Percentiles rank a stretch among this genome's conserved stretches.
These are phyloP conservation scores for Lactarius sp. DNA, from an alignment of 768 basidiomycete genomes.

Conservation along the genomic window DNA sequence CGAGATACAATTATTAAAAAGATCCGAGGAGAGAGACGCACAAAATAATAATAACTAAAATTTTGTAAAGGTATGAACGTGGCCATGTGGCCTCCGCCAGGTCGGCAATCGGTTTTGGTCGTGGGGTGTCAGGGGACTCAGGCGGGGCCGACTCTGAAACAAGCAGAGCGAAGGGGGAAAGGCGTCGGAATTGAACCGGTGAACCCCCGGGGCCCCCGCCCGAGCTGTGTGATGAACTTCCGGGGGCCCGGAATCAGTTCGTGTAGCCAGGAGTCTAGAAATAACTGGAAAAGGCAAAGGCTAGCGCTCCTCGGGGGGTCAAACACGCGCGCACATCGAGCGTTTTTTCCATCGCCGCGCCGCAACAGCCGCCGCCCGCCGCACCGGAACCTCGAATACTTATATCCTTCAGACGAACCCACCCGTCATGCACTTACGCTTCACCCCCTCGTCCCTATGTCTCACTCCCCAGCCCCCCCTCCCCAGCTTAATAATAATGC, in stretches of 20 bases:
- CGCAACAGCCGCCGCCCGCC: conserved; percentile 26
- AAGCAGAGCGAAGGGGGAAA: background rate
- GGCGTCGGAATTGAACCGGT: conserved; percentile 8
- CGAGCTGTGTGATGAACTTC: conserved; percentile 8
- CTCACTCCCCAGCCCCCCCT: conserved; percentile 24
- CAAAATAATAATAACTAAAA: background rate
- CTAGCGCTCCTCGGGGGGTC: conserved; percentile 25
- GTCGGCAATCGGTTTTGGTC: conserved; percentile 12
- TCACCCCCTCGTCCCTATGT: conserved; percentile 24
- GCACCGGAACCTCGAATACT: conserved; percentile 25
- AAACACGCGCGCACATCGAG: conserved; percentile 24
- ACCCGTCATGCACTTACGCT: conserved; percentile 22
- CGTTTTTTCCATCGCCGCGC: conserved; percentile 24
- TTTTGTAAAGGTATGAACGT: conserved; percentile 1
- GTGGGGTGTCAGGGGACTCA: conserved; percentile 15
- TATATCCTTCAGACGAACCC: conserved; percentile 23
- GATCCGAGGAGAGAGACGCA: conserved; percentile 7
- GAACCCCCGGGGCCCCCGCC: conserved; percentile 6
- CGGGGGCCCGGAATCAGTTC: conserved; percentile 16
- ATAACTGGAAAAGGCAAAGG: conserved; percentile 18
- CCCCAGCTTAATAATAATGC: conserved; percentile 17
- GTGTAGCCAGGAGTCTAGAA: conserved; percentile 1
- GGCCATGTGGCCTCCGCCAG: conserved; percentile 1
- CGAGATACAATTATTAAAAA: conserved; percentile 6
- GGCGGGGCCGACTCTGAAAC: background rate